These are phyloP conservation scores for Alternaria gansuensis DNA, from an alignment of 2,329 filamentous ascomycete genomes.

Conservation along the genomic window DNA sequence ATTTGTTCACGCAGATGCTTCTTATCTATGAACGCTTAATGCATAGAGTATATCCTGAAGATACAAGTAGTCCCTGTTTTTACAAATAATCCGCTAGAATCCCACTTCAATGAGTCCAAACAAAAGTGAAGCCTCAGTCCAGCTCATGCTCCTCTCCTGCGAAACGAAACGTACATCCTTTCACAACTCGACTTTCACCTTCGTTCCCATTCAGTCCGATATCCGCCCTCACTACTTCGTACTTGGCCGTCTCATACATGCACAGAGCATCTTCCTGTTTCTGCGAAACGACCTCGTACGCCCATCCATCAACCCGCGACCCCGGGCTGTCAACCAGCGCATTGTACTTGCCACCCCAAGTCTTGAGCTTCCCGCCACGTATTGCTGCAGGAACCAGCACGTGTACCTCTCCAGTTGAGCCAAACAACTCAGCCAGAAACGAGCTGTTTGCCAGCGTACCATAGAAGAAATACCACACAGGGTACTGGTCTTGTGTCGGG, in stretches of 20 bases:
- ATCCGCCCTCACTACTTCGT: conserved; percentile 14
- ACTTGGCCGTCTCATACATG: conserved; percentile 17
- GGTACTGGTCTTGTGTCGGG: background rate
- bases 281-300: conserved; percentile 8
- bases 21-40: background rate
- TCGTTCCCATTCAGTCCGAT: background rate
- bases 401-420: background rate
- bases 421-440: background rate
- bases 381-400: background rate
- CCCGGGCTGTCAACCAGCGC: background rate
- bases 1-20: background rate
- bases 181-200: background rate
- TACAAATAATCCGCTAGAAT: background rate
- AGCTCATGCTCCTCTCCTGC: background rate
- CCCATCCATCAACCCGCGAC: background rate
- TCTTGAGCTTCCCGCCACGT: background rate
- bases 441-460: background rate
- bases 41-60: background rate
- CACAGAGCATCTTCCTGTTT: conserved; percentile 11
- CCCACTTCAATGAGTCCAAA: background rate
- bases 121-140: background rate
- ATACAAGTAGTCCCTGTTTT: too few species aligned
- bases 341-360: background rate
- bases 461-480: conserved; percentile 3
- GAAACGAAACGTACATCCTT: conserved; percentile 14